Evolutionary conservation across 140 eudicot genomes (phyloP), one percentile per base, ranked within the genome.

Genomic region (Anethum foeniculum): DNA sequence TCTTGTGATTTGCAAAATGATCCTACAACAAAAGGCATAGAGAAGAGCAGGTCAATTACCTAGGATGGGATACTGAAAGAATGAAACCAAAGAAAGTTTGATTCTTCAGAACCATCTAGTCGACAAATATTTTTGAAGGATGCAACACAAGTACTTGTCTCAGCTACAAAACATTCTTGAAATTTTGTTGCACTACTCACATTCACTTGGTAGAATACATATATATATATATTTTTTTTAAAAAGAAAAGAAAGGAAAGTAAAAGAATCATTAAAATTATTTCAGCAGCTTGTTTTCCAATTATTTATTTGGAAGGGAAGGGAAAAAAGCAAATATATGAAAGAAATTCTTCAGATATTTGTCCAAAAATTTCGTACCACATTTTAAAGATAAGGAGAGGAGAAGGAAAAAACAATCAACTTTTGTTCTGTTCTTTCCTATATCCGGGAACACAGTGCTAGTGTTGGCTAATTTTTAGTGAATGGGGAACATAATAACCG

Each of bases 1-100:
- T 75, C 83, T 71, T 75, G n/a, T 60, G 58, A 65, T 32, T 82
- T 60, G 90, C 86, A 83, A 93, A 93, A 86, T 93, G 86, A 79
- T 87, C 93, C 98, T 93, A 83, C 88, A 89, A 88, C 60, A 84
- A 41, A 41, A 67, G 11, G n/a, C n/a, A 79, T 28, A 73, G 34
- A 41, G 27, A 44, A 10, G 56, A 41, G 27, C 51, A 10, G 62
- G 28, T 82, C 51, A 77, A 67, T 81, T 32, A 67, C 46, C 81
- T 32, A 43, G 49, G 32, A 62, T n/a, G 69, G 18, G 36, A 28
- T 62, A 62, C 13, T 25, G 36, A 62, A 34, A 62, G 2, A 25
- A 62, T 13, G 34, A 62, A 25, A 62, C 18, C 34, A 11, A 9
- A 62, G 34, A 25, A 62, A 62, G 5, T 8, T 60, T 60, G n/a